These are phyloP conservation scores for Talaromyces proteolyticus DNA, from an alignment of 495 filamentous ascomycete species.

Conservation along the genomic window DNA sequence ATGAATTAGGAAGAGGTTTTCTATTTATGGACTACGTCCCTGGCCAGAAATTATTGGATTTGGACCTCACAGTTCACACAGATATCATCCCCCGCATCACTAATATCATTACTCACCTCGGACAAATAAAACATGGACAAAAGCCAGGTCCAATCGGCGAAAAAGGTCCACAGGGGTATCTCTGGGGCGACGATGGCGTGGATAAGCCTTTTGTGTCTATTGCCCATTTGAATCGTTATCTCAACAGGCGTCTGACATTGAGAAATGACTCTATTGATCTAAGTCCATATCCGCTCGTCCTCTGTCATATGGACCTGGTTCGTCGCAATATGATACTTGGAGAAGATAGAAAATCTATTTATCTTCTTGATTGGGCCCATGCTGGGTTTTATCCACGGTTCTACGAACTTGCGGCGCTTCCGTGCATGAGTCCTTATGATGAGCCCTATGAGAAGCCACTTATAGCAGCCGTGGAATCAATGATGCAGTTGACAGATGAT, in stretches of 20 bases:
- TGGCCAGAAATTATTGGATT: conserved; percentile 8
- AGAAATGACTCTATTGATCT: conserved; percentile 14
- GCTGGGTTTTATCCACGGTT: conserved; percentile 13
- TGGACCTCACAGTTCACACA: conserved; percentile 4
- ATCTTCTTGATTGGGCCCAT: conserved; percentile 14
- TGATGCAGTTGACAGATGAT: conserved; percentile 12
- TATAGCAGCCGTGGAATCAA: conserved; percentile 10
- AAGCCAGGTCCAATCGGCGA: conserved; percentile 9
- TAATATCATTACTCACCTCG: conserved; percentile 6
- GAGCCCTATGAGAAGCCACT: conserved; percentile 9
- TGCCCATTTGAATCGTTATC: conserved; percentile 11
- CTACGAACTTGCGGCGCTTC: conserved; percentile 12
- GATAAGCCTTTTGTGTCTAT: conserved; percentile 6
- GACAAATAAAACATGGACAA: conserved; percentile 4
- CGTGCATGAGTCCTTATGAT: conserved; percentile 12
- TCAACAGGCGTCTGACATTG: conserved; percentile 12
- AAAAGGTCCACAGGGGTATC: conserved; percentile 6
- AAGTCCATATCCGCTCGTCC: conserved; percentile 8
- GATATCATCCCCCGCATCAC: conserved; percentile 5
- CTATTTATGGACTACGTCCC: conserved; percentile 10
- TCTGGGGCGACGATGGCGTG: conserved; percentile 10
- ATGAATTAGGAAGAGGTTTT: conserved; percentile 9
- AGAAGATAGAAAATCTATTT: conserved; percentile 10
- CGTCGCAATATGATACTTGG: conserved; percentile 13
- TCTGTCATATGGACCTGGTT: conserved; percentile 10